A percentile compares a stretch with the other conserved stretches of the same genome.
These are phyloP conservation scores for Aphanomyces cochlioides DNA, from an alignment of 352 stramenopile genomes.

Conservation along the genomic window DNA sequence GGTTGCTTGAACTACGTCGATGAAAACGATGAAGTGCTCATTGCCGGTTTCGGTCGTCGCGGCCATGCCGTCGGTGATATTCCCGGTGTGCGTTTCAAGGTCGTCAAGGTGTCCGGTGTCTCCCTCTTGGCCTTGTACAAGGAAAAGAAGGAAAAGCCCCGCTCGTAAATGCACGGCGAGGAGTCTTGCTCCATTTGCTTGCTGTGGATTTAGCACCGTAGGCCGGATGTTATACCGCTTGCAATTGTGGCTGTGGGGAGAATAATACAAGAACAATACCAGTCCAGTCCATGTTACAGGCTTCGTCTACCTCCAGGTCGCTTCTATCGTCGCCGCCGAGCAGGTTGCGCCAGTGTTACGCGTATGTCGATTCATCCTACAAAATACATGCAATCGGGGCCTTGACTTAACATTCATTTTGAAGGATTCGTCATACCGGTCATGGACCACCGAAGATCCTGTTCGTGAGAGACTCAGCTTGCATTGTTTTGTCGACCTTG, in stretches of 20 bases:
- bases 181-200: constrained; percentile 5
- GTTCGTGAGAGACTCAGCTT: too few species aligned
- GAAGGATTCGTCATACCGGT: too few species aligned
- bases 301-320: background rate
- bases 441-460: too few species aligned
- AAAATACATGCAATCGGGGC: too few species aligned
- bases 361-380: too few species aligned
- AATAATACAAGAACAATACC: constrained; percentile 27
- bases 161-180: constrained; percentile 83
- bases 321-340: too few species aligned
- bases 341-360: too few species aligned
- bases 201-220: constrained; percentile 3
- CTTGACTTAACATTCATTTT: too few species aligned
- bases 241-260: constrained; percentile 21
- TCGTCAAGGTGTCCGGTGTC: constrained; percentile 99
- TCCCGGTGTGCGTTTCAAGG: constrained; percentile 99
- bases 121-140: constrained; percentile 99
- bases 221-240: constrained; percentile 2
- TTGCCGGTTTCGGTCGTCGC: constrained; percentile 99
- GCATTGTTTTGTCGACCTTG: too few species aligned
- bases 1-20: constrained; percentile 99
- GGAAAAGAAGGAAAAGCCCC: constrained; percentile 99
- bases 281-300: background rate
- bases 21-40: constrained; percentile 99
- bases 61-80: constrained; percentile 99